phyloP scores from a whole-genome alignment of 2,329 filamentous ascomycete genomes.

The Tricladium varicosporioides region DNA sequence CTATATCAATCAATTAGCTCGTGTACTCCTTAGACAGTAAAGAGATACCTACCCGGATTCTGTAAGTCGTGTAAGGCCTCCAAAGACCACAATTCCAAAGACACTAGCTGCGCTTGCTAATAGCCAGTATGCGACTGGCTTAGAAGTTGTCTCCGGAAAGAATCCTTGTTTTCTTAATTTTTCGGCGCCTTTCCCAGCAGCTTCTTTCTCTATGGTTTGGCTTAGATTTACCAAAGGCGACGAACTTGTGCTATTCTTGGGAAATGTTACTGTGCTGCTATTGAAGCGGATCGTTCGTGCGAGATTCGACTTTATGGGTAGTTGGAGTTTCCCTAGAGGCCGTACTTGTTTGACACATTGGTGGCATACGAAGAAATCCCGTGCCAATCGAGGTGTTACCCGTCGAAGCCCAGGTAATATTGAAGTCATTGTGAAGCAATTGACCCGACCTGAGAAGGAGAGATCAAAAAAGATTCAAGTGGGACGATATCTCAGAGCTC shows the following conservation, averaged over 20 bases:
- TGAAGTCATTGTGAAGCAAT: constrained; percentile 30
- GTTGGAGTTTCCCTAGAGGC: constrained; percentile 13
- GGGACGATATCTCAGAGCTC: constrained; percentile 8
- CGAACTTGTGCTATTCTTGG: constrained; percentile 9
- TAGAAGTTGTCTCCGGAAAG: constrained; percentile 59
- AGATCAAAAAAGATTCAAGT: constrained; percentile 7
- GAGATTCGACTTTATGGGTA: constrained; percentile 22
- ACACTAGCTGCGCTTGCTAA: constrained; percentile 88
- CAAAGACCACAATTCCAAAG: constrained; percentile 95
- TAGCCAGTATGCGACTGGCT: constrained; percentile 86
- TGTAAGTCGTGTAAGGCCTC: constrained; percentile 87
- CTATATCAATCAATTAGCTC: constrained; percentile 44
- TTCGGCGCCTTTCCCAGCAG: constrained; percentile 8
- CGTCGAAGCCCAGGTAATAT: constrained; percentile 30
- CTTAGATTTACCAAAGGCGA: constrained; percentile 26
- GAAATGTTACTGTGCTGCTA: constrained; percentile 24
- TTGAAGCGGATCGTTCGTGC: constrained; percentile 31
- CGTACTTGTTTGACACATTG: constrained; percentile 27
- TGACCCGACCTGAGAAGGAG: constrained; percentile 3
- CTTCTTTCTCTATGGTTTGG: constrained; percentile 22
- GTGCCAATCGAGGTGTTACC: constrained; percentile 27
- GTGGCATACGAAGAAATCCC: constrained; percentile 33
- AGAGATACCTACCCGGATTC: constrained; percentile 77
- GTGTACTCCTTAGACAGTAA: not conserved
- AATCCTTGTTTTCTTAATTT: constrained; percentile 14